Evolutionary conservation across 208 protist genomes (phyloP).

Genomic region (Acanthamoeba quina): DNA sequence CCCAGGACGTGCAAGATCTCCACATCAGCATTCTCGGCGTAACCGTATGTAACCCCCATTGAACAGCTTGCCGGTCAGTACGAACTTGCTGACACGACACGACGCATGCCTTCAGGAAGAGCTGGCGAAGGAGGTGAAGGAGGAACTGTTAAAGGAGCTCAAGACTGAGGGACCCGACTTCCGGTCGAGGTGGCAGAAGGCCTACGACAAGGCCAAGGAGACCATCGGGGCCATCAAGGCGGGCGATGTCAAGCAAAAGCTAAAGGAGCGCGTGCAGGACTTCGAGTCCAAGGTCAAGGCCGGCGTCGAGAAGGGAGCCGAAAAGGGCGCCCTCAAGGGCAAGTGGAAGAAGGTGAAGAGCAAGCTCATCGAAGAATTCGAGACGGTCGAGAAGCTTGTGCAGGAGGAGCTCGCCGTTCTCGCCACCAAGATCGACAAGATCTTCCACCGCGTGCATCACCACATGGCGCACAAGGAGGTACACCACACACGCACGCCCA

Average conservation of each 20-base stretch:
- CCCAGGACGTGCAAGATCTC: background rate
- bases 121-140: background rate
- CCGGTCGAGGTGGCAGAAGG: background rate
- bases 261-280: background rate
- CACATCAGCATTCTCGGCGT: background rate
- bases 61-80: too few species aligned
- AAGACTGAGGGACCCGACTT: conserved; percentile 17
- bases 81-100: background rate
- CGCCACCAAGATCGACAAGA: conserved; percentile 17
- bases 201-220: background rate
- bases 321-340: background rate
- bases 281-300: conserved; percentile 1
- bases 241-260: conserved; percentile 1
- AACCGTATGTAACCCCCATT: background rate
- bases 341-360: conserved; percentile 38
- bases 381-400: background rate
- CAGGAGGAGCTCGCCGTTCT: background rate
- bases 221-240: background rate
- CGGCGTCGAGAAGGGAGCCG: background rate
- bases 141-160: background rate
- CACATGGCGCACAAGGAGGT: conserved; percentile 43
- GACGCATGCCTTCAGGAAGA: background rate
- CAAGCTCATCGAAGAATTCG: background rate
- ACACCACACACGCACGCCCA: background rate
- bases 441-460: conserved; percentile 15